Conservation (phyloP, 345 rosid species). For the Gossypium herbaceum region DNA sequence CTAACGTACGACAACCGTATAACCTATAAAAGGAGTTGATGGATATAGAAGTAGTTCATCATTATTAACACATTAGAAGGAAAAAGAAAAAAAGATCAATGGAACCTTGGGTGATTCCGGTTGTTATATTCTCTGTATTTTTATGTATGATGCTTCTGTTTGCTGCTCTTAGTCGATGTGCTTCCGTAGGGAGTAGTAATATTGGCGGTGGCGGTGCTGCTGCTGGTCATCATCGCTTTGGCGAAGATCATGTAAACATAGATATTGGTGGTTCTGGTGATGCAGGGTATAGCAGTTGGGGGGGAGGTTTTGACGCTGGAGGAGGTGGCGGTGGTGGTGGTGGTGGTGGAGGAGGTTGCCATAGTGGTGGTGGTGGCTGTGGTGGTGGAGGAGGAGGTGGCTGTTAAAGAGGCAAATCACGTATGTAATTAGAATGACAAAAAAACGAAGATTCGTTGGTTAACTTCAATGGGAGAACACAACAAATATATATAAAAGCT, state of each 20-base stretch:
- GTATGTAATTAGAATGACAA: too few species aligned
- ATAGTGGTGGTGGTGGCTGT: background rate
- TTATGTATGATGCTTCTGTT: background rate
- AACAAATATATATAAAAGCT: too few species aligned
- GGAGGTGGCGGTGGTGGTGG: constrained; percentile 3
- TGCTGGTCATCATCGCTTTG: background rate
- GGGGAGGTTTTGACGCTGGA: constrained; percentile 12
- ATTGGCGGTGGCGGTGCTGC: background rate
- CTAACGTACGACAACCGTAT: background rate
- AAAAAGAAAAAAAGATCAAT: background rate
- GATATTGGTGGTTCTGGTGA: background rate
- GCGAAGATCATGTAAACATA: background rate
- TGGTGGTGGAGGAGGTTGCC: background rate
- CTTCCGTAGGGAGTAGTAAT: background rate
- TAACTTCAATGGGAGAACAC: too few species aligned
- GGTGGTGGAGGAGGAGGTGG: background rate
- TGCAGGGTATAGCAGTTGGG: background rate
- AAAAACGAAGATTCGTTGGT: background rate
- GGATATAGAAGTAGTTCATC: background rate
- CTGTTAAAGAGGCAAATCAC: background rate
- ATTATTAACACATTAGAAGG: background rate
- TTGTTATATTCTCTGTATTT: background rate
- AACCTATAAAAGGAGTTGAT: background rate
- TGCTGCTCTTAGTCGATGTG: background rate
- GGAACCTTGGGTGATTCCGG: constrained; percentile 10